phyloP scores from a whole-genome alignment of 2,329 filamentous ascomycete species.

The Pseudocercospora macadamiae region DNA sequence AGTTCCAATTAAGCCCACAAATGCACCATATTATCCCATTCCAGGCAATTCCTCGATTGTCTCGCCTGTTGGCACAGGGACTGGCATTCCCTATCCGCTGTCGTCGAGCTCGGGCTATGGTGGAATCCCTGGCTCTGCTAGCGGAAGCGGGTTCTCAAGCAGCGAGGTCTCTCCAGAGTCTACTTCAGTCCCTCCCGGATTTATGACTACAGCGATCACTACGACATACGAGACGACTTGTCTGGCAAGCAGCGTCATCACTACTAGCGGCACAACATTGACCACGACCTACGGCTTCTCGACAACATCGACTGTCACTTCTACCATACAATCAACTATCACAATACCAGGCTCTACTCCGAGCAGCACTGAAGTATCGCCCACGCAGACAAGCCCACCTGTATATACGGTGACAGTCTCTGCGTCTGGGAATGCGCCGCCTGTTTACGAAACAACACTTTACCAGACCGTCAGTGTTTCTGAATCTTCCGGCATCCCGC shows the following conservation, averaged over 20 bases:
- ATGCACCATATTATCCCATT: conserved; percentile 16
- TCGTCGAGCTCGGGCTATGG: conserved; percentile 6
- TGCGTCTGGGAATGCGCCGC: not conserved
- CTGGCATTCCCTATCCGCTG: conserved; percentile 6
- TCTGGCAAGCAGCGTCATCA: conserved; percentile 19
- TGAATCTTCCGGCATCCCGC: not conserved
- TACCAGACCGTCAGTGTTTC: conserved; percentile 8
- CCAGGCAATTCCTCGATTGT: conserved; percentile 17
- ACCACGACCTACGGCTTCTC: conserved; percentile 24
- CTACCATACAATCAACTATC: conserved; percentile 18
- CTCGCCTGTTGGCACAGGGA: conserved; percentile 10
- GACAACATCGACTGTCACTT: conserved; percentile 23
- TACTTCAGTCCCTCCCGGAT: conserved; percentile 9
- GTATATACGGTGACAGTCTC: conserved; percentile 23
- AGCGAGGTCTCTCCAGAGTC: conserved; percentile 13
- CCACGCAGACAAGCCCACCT: conserved; percentile 10
- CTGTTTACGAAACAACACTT: conserved; percentile 21
- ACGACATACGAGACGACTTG: conserved; percentile 25
- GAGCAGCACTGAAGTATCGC: conserved; percentile 17
- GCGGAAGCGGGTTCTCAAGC: conserved; percentile 7
- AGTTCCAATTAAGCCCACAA: conserved; percentile 15
- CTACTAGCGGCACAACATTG: conserved; percentile 21
- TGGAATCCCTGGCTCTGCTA: conserved; percentile 10
- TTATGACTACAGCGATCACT: conserved; percentile 18
- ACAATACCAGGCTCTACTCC: conserved; percentile 12